A percentile compares a stretch with the other conserved stretches of the same genome.
Evolutionary conservation across 139 green algal species (phyloP).

Genomic region (Tetradesmus obliquus): DNA sequence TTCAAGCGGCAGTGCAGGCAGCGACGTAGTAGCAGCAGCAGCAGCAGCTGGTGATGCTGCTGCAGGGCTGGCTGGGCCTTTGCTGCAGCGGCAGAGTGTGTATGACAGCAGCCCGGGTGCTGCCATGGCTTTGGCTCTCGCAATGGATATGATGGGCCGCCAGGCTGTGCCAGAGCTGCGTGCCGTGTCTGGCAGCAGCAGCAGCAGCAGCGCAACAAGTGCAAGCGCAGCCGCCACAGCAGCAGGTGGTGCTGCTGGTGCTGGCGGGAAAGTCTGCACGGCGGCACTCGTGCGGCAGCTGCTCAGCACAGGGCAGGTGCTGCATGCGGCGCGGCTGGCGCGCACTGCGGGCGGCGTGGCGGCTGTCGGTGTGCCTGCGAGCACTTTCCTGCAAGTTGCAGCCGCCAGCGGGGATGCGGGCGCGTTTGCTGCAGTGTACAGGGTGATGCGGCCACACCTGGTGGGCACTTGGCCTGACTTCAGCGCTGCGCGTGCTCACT

Average conservation of each 20-base stretch:
- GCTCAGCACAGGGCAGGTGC: slow-evolving; percentile 44
- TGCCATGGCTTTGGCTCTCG: slow-evolving; percentile 36
- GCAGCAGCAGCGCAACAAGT: slow-evolving; percentile 4
- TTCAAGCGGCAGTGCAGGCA: not conserved
- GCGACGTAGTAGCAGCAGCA: not conserved
- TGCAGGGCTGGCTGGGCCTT: not conserved
- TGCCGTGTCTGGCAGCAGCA: not conserved
- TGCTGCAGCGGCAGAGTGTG: not conserved
- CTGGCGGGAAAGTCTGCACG: not conserved
- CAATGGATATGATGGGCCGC: not conserved
- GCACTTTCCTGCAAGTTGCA: slow-evolving; percentile 54
- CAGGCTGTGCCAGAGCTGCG: slow-evolving; percentile 29
- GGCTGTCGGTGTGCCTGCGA: slow-evolving; percentile 21
- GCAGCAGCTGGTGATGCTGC: not conserved
- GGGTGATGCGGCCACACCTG: slow-evolving; percentile 45
- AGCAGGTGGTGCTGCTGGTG: not conserved
- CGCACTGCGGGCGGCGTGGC: slow-evolving; percentile 36
- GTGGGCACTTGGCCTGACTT: slow-evolving; percentile 20
- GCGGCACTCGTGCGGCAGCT: slow-evolving; percentile 47
- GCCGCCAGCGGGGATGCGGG: slow-evolving; percentile 47
- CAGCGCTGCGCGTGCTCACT: not conserved
- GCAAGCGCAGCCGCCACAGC: not conserved
- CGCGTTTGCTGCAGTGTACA: slow-evolving; percentile 51
- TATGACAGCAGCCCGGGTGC: not conserved
- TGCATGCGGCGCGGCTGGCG: slow-evolving; percentile 51